A percentile compares a stretch with the other conserved stretches of the same genome.
These are phyloP conservation scores for Cryptomeria japonica DNA, from an alignment of 75 land plant species.

Conservation along the genomic window DNA sequence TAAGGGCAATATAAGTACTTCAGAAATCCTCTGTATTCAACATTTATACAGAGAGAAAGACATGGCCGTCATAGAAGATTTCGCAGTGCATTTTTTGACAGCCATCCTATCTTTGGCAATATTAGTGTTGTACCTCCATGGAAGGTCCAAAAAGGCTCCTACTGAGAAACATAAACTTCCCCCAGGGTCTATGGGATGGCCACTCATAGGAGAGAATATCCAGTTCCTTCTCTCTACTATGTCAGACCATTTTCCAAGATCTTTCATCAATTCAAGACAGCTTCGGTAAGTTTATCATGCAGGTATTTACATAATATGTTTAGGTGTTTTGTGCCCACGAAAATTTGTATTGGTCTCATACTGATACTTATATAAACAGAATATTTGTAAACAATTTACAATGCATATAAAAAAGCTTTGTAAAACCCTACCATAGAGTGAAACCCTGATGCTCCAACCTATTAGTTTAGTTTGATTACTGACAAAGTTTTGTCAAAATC, in stretches of 20 bases:
- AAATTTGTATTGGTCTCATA: too few relatives aligned
- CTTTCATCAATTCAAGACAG: not conserved
- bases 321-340: too few relatives aligned
- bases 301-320: not conserved
- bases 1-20: too few relatives aligned
- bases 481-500: not conserved
- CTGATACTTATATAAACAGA: too few relatives aligned
- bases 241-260: not conserved
- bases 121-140: not conserved
- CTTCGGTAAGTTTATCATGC: not conserved
- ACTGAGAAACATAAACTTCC: not conserved
- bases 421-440: too few relatives aligned
- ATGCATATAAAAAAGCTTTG: too few relatives aligned
- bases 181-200: constrained; percentile 39
- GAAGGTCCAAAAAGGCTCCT: not conserved
- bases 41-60: not conserved
- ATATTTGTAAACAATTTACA: too few relatives aligned
- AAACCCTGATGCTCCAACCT: too few relatives aligned
- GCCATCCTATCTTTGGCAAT: not conserved
- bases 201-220: constrained; percentile 14
- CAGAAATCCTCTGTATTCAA: too few relatives aligned
- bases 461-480: not conserved
- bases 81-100: not conserved
- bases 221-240: not conserved
- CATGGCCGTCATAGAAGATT: not conserved